Evolutionary conservation across 192 early-diverging fungal genomes (phyloP), one percentile per base, ranked within the genome.

Genomic region (Mortierella antarctica): DNA sequence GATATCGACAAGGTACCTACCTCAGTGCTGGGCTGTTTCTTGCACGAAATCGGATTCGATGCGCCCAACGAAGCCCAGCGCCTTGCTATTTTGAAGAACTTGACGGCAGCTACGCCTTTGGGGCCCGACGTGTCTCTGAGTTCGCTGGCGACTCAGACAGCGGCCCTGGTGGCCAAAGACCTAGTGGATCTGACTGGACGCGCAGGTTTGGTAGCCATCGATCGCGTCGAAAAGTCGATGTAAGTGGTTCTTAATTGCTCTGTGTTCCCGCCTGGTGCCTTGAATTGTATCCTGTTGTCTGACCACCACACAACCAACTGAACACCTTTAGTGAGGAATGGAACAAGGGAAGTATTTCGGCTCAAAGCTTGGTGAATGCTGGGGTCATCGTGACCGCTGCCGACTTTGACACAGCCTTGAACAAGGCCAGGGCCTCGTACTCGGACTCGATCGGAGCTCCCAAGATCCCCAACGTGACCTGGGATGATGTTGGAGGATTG

Each of bases 401-500:
- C 1, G 96, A 98, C 85, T 92, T 96, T 78, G 88, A 92, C 45
- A 84, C 85, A 7, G 96, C 96, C 1, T 84, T 99, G 12, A 88
- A 88, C 18, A 89, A 91, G 73, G 91, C 94, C 4, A 90, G 96
- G 20, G 87, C 92, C 50, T 89, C 90, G 40, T 95, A 98, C 65
- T 93, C 95, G 10, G 96, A 98, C 56, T 93, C 91, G 8, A 94
- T 99, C 58, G 97, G 97, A 7, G 97, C 97, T 14, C 97, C 97
- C 65, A 96, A 97, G 90, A 99, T 99, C 65, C 98, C 98, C 9
- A 96, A 94, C 61, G 97, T 99, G 55, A 94, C 94, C 18, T 99
- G 98, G 96, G 96, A 98, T 62, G 98, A 99, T 79, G 94, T 99
- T 40, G 98, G 98, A 57, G 98, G 98, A 17, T 83, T 99, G 51